Percentiles rank a stretch among this genome's conserved stretches.
These are phyloP conservation scores for Candida sanyaensis DNA, from an alignment of 1,139 yeast species.

Conservation along the genomic window DNA sequence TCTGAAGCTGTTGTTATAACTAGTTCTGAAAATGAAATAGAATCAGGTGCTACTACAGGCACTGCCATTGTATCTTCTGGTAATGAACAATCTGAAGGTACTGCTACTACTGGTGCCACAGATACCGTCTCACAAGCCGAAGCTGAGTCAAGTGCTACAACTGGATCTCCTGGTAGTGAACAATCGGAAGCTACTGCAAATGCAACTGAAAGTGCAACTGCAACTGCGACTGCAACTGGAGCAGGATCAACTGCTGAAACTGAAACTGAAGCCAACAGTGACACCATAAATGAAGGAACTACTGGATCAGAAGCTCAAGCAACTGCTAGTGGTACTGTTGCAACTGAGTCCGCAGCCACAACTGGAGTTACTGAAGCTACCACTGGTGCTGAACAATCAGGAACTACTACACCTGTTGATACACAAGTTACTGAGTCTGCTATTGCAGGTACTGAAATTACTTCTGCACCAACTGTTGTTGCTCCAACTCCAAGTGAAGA, in stretches of 20 bases:
- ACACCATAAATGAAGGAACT: conserved; percentile 3
- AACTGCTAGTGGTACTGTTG: conserved; percentile 1
- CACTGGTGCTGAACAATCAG: conserved; percentile 4
- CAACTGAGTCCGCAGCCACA: conserved; percentile 1
- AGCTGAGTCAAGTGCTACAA: background rate
- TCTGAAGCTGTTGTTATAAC: background rate
- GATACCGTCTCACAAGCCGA: conserved; percentile 4
- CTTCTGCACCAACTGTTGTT: conserved; percentile 6
- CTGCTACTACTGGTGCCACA: background rate
- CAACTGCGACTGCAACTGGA: background rate
- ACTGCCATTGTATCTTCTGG: background rate
- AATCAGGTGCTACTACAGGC: too few species aligned
- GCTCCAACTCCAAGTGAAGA: conserved; percentile 7
- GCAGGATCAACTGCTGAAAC: background rate
- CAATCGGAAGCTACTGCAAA: background rate
- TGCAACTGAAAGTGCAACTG: too few species aligned
- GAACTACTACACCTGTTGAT: conserved; percentile 3
- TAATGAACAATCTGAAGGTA: background rate
- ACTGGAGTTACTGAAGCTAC: background rate
- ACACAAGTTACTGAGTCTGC: background rate
- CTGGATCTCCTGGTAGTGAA: background rate
- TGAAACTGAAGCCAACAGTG: background rate
- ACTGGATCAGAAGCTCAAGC: conserved; percentile 3
- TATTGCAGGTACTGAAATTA: conserved; percentile 5
- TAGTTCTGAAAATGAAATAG: background rate